A percentile compares a stretch with the other conserved stretches of the same genome.
These are phyloP conservation scores for Psilocybe azurescens DNA, from an alignment of 768 basidiomycete genomes.

Conservation along the genomic window DNA sequence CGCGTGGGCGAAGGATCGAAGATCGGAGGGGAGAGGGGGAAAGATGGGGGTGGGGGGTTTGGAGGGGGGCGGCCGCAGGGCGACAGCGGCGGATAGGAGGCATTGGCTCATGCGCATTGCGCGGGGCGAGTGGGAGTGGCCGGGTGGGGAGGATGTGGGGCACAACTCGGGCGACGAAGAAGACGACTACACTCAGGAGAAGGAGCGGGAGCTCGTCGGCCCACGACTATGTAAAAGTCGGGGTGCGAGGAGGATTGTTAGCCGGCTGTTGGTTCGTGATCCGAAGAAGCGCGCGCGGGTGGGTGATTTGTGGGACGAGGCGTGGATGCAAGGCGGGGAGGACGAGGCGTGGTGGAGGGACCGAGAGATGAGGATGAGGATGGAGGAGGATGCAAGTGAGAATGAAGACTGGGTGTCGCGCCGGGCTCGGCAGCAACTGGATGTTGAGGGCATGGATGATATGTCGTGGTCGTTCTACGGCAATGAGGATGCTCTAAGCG, in stretches of 20 bases:
- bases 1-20: slow-evolving; percentile 28
- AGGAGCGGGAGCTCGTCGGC: slow-evolving; percentile 37
- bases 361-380: neutral
- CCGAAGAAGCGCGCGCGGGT: slow-evolving; percentile 66
- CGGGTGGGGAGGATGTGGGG: slow-evolving; percentile 31
- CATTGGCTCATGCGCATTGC: slow-evolving; percentile 81
- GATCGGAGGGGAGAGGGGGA: slow-evolving; percentile 46
- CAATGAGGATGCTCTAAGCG: slow-evolving; percentile 2
- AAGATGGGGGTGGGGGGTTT: slow-evolving; percentile 26
- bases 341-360: slow-evolving; percentile 21
- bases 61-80: neutral
- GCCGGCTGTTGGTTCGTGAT: slow-evolving; percentile 70
- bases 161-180: slow-evolving; percentile 4
- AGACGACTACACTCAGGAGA: neutral
- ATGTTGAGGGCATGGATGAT: neutral
- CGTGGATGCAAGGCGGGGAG: slow-evolving; percentile 46
- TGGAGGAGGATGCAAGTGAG: neutral
- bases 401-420: neutral
- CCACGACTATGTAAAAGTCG: slow-evolving; percentile 41
- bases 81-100: slow-evolving; percentile 44
- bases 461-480: slow-evolving; percentile 1
- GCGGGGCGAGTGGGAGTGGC: slow-evolving; percentile 81
- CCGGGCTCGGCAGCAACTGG: neutral
- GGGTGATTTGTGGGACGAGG: slow-evolving; percentile 65
- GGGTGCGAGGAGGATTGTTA: slow-evolving; percentile 61